phyloP scores from a whole-genome alignment of 306 rosid genomes.

The Glycine tomentella region DNA sequence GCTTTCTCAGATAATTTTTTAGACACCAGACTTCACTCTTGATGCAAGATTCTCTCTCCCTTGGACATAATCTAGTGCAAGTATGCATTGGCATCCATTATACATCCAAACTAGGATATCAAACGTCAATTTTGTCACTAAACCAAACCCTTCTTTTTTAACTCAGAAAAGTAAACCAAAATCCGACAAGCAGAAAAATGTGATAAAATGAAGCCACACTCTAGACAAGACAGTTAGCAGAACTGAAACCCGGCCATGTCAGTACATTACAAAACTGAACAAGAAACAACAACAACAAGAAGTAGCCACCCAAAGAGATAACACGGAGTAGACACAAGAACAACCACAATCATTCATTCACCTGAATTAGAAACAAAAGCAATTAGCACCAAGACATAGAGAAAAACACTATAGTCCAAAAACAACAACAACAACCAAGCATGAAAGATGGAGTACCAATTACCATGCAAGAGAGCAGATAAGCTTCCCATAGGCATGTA shows the following conservation, averaged over 20 bases:
- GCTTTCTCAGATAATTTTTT: slow-evolving; percentile 34
- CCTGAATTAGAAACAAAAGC: slow-evolving; percentile 21
- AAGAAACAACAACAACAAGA: slow-evolving; percentile 30
- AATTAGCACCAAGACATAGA: slow-evolving; percentile 38
- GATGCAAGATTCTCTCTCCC: slow-evolving; percentile 26
- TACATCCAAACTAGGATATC: neutral
- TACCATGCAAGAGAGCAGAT: slow-evolving; percentile 93
- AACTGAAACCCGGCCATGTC: neutral
- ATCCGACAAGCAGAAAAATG: slow-evolving; percentile 17
- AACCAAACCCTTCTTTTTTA: neutral
- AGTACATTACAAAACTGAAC: slow-evolving; percentile 36
- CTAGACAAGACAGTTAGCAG: slow-evolving; percentile 22
- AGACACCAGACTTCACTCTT: slow-evolving; percentile 2
- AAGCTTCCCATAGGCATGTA: slow-evolving; percentile 96
- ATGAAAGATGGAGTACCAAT: neutral
- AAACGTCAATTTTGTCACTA: slow-evolving; percentile 4
- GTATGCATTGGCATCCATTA: slow-evolving; percentile 1
- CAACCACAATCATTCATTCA: slow-evolving; percentile 49
- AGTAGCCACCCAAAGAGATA: slow-evolving; percentile 30
- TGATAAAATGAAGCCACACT: slow-evolving; percentile 23
- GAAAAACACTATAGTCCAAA: slow-evolving; percentile 35
- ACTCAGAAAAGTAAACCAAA: neutral
- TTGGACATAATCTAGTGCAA: slow-evolving; percentile 15
- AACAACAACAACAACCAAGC: slow-evolving; percentile 38
- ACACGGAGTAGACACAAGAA: slow-evolving; percentile 44